Evolutionary conservation across 192 early-diverging fungal genomes (phyloP), one percentile per base, ranked within the genome.

Genomic region (Martensiomyces pterosporus): DNA sequence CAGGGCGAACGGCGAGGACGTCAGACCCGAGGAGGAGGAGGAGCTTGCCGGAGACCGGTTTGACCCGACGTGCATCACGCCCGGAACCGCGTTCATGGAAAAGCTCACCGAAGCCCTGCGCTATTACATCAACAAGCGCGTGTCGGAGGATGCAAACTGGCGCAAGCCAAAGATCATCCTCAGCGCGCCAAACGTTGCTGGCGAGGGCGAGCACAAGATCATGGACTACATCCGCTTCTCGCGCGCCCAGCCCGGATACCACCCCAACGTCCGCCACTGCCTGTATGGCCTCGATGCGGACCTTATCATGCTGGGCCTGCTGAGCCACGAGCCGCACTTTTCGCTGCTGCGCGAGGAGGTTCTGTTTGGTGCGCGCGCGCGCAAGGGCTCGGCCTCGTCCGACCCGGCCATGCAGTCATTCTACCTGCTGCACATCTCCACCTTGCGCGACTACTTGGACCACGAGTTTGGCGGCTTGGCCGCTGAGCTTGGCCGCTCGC

Each of bases 171-270:
- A 94, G 72, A 83, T 99, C 33, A 82, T 99, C 43, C 79, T 99
- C 3, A 96, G 93, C 24, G 96, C 92, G 21, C 92, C 90, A 26
- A 88, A 86, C 36, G 92, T 96, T 0, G 94, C 94, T 13, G 96
- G 96, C 40, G 96, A 99, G 71, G 96, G 96, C 40, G 96, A 99
- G 73, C 96, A 99, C 79, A 99, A 99, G 67, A 96, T 99, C 49
- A 97, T 99, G 96, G 96, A 99, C 66, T 99, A 87, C 48, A 94
- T 99, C 47, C 88, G 96, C 29, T 77, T 86, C 17, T 75, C 87
- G 24, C 87, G 91, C 27, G 83, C 82, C 3, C 85, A 87, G 58
- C 77, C 85, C 15, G 85, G 82, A 24, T 93, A 95, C 53, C 74
- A 90, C 58, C 83, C 92, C 38, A 94, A 94, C 60, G 88, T 83